Evolutionary conservation across 1,284 basidiomycete species (phyloP), one percentile per base, ranked within the genome.

Genomic region (Caloboletus inedulis): DNA sequence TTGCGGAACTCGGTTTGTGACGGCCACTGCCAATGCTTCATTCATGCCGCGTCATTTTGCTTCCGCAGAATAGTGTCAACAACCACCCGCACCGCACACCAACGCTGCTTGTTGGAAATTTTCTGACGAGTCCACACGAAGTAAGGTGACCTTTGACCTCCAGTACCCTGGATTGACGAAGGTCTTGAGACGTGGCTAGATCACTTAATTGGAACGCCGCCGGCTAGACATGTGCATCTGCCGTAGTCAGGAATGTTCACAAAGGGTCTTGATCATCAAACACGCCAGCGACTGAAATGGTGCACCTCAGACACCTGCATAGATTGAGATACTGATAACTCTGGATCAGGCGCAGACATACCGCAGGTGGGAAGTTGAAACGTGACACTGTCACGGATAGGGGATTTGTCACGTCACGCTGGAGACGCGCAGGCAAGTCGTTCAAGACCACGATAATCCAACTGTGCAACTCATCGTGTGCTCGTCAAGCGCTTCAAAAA

Each of bases 321-420:
- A 23, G 29, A 52, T 33, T 40, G 10, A 39, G 23, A 41, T 7
- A 45, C 34, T 60, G 41, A 54, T 33, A 2, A 13, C 27, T 36
- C 13, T 43, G 36, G 30, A 41, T 13, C 10, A 29, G 33, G 27
- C 35, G 21, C 25, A 18, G 25, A 59, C 51, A 29, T 35, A 43
- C 55, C 35, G 42, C 23, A 13, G 51, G 51, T 55, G 63, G 60
- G 62, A 62, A 61, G 7, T 19, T 8, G 8, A 18, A 8, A 1
- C 21, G 68, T 66, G 68, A 66, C 53, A 34, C 0, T 43, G 63
- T 70, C 58, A 66, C 66, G 41, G 9, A 70, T 41, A 70, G 66
- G 68, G 66, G 65, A 40, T 0, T 4, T 48, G 64, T 66, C 62
- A 64, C 66, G 34, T 66, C 66, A 70, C 66, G 33, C 16, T 47